Conservation (phyloP, 1,284 basidiomycete species). For the Phellopilus nigrolimitatus region DNA sequence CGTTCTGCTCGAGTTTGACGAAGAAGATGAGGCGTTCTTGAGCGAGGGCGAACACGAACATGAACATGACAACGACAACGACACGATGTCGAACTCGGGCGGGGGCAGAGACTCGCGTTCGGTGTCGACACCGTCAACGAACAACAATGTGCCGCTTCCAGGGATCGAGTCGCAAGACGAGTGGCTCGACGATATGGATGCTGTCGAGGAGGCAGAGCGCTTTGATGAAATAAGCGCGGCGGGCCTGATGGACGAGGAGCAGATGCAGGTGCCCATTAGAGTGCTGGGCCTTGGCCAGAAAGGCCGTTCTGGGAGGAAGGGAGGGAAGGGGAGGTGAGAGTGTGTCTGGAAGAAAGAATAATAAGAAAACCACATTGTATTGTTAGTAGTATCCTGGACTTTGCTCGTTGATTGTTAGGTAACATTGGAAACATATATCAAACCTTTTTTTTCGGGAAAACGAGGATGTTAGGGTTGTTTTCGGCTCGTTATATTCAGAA, state of each 20-base stretch:
- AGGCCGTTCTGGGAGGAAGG: conserved; percentile 1
- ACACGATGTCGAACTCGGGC: conserved; percentile 29
- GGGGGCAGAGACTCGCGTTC: conserved; percentile 30
- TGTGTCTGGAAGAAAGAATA: conserved; percentile 4
- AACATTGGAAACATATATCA: neutral
- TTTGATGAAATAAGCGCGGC: conserved; percentile 59
- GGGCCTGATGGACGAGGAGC: conserved; percentile 59
- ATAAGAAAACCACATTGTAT: conserved; percentile 14
- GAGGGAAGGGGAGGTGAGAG: neutral
- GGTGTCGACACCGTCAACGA: conserved; percentile 38
- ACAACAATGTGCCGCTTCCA: conserved; percentile 29
- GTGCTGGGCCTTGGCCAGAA: conserved; percentile 13
- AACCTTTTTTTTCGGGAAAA: too few species aligned
- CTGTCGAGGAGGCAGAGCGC: conserved; percentile 57
- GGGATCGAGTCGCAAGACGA: conserved; percentile 28
- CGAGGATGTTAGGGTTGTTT: too few species aligned
- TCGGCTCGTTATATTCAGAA: too few species aligned
- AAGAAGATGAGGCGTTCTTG: conserved; percentile 6
- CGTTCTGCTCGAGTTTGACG: conserved; percentile 62
- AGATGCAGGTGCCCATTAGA: conserved; percentile 8
- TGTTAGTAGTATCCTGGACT: conserved; percentile 8
- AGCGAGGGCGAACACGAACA: conserved; percentile 8
- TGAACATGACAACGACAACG: conserved; percentile 22
- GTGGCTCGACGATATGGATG: conserved; percentile 41
- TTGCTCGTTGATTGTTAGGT: neutral